phyloP scores from a whole-genome alignment of 2,329 filamentous ascomycete genomes.

The Massarina eburnea region DNA sequence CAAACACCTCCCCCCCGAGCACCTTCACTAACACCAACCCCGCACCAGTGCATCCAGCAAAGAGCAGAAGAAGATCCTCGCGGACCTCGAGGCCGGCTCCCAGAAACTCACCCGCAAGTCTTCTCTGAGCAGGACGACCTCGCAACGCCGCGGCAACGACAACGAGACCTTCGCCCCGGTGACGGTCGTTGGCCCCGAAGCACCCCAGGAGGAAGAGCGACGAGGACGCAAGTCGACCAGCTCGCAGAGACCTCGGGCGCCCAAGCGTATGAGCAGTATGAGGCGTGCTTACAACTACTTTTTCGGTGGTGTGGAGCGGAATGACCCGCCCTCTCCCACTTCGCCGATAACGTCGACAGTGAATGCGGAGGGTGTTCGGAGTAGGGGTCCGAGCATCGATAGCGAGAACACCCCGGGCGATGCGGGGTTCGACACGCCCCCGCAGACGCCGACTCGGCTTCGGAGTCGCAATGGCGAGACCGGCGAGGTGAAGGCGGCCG shows the following conservation, averaged over 20 bases:
- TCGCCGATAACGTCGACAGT: constrained; percentile 27
- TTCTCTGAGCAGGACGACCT: constrained; percentile 22
- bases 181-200: constrained; percentile 23
- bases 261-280: constrained; percentile 44
- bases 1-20: constrained; percentile 6
- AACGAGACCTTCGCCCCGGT: constrained; percentile 31
- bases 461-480: constrained; percentile 14
- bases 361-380: constrained; percentile 16
- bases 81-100: constrained; percentile 42
- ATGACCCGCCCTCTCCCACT: constrained; percentile 26
- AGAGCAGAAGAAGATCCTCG: constrained; percentile 44
- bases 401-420: constrained; percentile 20
- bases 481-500: constrained; percentile 8
- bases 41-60: constrained; percentile 30
- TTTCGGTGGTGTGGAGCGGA: constrained; percentile 28
- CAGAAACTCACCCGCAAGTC: constrained; percentile 38
- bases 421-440: constrained; percentile 35
- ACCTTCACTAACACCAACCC: constrained; percentile 12
- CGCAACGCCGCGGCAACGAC: constrained; percentile 25
- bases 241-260: constrained; percentile 35
- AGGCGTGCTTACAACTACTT: constrained; percentile 45
- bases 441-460: constrained; percentile 29
- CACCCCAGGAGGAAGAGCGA: constrained; percentile 24
- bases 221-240: constrained; percentile 37
- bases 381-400: too few relatives aligned